Percentiles rank a stretch among this genome's conserved stretches.
Conservation (phyloP, 345 rosid genomes). For the Hevea brasiliensis region DNA sequence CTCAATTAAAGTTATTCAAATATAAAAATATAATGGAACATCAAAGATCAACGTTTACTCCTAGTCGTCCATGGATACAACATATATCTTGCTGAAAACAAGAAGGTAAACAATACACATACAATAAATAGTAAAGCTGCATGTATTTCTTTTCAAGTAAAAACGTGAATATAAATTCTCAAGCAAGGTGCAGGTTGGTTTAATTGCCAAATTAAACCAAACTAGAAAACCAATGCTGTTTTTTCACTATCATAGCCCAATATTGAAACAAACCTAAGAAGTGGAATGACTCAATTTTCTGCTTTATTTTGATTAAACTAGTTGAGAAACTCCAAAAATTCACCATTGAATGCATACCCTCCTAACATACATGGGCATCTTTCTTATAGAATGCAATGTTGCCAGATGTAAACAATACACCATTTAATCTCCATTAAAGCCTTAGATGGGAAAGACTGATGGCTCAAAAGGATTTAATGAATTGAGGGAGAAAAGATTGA, state of each 20-base stretch:
- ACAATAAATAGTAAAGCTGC: background rate
- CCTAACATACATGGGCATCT: background rate
- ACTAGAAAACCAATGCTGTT: background rate
- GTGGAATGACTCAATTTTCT: background rate
- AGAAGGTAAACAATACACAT: background rate
- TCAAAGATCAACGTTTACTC: background rate
- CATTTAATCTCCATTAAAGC: constrained; percentile 3
- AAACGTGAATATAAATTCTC: background rate
- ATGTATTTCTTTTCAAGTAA: background rate
- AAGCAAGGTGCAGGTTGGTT: background rate
- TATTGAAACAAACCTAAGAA: background rate
- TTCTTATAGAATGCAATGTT: background rate
- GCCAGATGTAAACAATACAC: background rate
- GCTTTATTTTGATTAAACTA: background rate
- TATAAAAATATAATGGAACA: background rate
- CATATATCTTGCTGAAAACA: constrained; percentile 5
- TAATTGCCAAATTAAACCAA: background rate
- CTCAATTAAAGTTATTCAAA: too few species aligned
- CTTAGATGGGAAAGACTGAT: background rate
- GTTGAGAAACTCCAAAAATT: background rate
- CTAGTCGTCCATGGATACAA: background rate
- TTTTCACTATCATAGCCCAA: background rate
- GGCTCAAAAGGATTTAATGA: background rate
- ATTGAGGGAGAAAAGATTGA: background rate
- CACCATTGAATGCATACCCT: background rate